Percentiles rank a stretch among this genome's conserved stretches.
Conservation (phyloP, 2,329 filamentous ascomycete species). For the Dactylellina leptospora region DNA sequence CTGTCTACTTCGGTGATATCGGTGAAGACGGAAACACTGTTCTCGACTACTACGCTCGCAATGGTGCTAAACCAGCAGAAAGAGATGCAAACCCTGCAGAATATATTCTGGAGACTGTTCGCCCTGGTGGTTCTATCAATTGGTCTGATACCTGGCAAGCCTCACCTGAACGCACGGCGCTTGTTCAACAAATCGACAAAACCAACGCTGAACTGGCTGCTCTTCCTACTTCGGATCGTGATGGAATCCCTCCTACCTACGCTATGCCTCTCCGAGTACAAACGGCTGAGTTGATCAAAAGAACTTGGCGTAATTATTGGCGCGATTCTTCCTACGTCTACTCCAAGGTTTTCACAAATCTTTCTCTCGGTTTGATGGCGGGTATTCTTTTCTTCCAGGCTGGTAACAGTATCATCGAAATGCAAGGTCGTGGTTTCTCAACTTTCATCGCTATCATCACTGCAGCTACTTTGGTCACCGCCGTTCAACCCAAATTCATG, state of each 20-base stretch:
- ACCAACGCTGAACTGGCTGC: constrained; percentile 69
- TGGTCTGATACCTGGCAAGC: constrained; percentile 80
- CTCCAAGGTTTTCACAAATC: constrained; percentile 72
- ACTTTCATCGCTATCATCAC: constrained; percentile 72
- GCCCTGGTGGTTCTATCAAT: constrained; percentile 61
- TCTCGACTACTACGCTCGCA: constrained; percentile 70
- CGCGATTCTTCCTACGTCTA: constrained; percentile 79
- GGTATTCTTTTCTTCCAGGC: constrained; percentile 70
- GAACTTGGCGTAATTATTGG: constrained; percentile 78
- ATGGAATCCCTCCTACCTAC: constrained; percentile 67
- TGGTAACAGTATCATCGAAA: constrained; percentile 71
- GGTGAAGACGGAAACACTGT: constrained; percentile 73
- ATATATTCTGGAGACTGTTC: constrained; percentile 64
- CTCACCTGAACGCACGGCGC: constrained; percentile 69
- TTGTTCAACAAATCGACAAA: constrained; percentile 72
- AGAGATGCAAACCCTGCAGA: constrained; percentile 62
- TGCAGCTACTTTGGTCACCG: constrained; percentile 76
- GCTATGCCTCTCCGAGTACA: constrained; percentile 73
- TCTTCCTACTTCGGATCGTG: constrained; percentile 60
- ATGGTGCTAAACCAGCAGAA: constrained; percentile 53
- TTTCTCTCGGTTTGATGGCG: constrained; percentile 55
- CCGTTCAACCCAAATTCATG: constrained; percentile 79
- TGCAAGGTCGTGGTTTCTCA: constrained; percentile 82
- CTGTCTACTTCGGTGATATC: constrained; percentile 77
- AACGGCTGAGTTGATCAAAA: constrained; percentile 72